These are phyloP conservation scores for Venturia pyrina DNA, from an alignment of 2,329 filamentous ascomycete genomes.

Conservation along the genomic window DNA sequence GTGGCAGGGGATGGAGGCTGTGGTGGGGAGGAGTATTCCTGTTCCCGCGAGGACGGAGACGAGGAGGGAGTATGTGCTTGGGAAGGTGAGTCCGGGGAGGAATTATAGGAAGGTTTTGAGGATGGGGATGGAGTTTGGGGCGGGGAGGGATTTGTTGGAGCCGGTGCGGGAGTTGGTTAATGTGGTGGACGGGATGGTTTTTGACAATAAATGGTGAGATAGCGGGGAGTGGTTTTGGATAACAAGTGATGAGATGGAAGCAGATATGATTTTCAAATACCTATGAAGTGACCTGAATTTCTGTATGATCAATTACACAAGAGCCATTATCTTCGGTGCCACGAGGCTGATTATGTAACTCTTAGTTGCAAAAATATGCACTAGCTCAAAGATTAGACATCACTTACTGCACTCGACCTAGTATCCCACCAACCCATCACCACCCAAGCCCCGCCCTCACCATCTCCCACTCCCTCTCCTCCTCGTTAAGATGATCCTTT, in stretches of 20 bases:
- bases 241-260: too few species aligned
- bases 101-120: slow-evolving; percentile 2
- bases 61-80: neutral
- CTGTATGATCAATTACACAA: too few species aligned
- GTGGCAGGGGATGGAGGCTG: slow-evolving; percentile 50
- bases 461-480: too few species aligned
- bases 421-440: neutral
- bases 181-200: neutral
- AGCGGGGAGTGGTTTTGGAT: too few species aligned
- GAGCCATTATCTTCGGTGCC: too few species aligned
- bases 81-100: neutral
- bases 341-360: too few species aligned
- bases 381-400: too few species aligned
- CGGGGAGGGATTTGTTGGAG: neutral
- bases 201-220: slow-evolving; percentile 6
- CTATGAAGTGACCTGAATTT: too few species aligned
- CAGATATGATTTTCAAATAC: too few species aligned
- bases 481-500: too few species aligned
- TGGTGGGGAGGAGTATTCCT: slow-evolving; percentile 14
- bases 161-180: slow-evolving; percentile 5
- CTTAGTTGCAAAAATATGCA: too few species aligned
- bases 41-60: neutral
- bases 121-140: neutral
- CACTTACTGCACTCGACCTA: too few species aligned
- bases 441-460: neutral